phyloP scores from a whole-genome alignment of 805 yeast genomes.

The Metschnikowia proteae region DNA sequence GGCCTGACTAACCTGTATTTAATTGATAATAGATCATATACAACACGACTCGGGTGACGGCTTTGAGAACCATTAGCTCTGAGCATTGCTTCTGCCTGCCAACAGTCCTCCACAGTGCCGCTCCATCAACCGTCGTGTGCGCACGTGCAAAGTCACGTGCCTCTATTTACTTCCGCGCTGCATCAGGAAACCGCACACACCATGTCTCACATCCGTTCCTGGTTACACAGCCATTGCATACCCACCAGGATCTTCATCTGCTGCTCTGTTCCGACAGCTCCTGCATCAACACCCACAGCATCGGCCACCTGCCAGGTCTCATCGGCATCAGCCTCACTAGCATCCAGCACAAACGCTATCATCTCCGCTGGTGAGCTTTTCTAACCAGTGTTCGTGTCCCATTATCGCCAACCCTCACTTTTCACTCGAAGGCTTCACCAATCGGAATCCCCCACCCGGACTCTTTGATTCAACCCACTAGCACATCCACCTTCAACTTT shows the following conservation, averaged over 20 bases:
- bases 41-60: no score
- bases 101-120: not conserved
- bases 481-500: not conserved
- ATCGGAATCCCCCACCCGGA: no score
- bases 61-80: no score
- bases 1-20: not conserved
- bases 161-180: slow-evolving; percentile 10
- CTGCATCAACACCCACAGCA: not conserved
- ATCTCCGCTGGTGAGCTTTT: not conserved
- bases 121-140: not conserved
- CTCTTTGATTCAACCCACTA: no score
- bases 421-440: no score
- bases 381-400: no score
- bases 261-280: not conserved
- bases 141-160: slow-evolving; percentile 7
- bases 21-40: not conserved
- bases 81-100: not conserved
- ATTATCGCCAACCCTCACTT: no score
- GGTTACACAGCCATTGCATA: not conserved
- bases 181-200: slow-evolving; percentile 10
- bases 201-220: not conserved
- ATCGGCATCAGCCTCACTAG: no score
- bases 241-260: not conserved
- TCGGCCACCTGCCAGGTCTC: not conserved
- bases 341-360: not conserved